Conservation (phyloP, 768 basidiomycete genomes). For the Cubamyces sp. region DNA sequence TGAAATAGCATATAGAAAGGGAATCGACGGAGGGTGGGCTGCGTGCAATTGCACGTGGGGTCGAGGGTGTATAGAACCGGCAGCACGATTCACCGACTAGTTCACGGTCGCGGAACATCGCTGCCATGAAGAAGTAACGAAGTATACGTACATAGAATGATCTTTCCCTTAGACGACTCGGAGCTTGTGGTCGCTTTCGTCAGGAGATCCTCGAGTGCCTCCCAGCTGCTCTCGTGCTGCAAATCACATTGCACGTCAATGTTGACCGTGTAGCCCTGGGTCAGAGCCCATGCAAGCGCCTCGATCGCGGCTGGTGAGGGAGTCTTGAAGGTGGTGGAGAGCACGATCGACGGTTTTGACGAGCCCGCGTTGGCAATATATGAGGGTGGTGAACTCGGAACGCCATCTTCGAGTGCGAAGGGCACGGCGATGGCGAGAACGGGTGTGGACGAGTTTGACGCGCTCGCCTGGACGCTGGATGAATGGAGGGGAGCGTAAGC, state of each 20-base stretch:
- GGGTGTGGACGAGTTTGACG: slow-evolving; percentile 30
- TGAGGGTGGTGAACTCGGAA: slow-evolving; percentile 43
- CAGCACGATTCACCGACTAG: not conserved
- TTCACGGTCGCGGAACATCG: not conserved
- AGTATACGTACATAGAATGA: slow-evolving; percentile 62
- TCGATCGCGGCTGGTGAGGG: slow-evolving; percentile 53
- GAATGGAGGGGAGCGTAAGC: not conserved
- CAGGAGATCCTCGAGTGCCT: slow-evolving; percentile 73
- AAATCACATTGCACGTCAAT: slow-evolving; percentile 66
- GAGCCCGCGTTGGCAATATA: slow-evolving; percentile 38
- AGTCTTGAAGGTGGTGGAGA: slow-evolving; percentile 59
- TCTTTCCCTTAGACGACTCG: slow-evolving; percentile 45
- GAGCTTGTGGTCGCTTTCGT: slow-evolving; percentile 54
- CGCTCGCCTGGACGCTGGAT: slow-evolving; percentile 18
- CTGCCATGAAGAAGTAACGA: not conserved
- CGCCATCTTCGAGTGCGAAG: slow-evolving; percentile 56
- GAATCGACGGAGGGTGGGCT: not conserved
- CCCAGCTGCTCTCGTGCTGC: slow-evolving; percentile 55
- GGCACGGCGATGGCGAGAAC: slow-evolving; percentile 65
- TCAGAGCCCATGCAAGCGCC: slow-evolving; percentile 68
- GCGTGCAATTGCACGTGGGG: not conserved
- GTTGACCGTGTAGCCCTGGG: slow-evolving; percentile 65
- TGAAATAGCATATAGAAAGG: not conserved
- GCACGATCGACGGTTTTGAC: slow-evolving; percentile 49
- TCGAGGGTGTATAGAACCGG: not conserved